Conservation (phyloP, 768 basidiomycete genomes). For the Kwoniella dejecticola region DNA sequence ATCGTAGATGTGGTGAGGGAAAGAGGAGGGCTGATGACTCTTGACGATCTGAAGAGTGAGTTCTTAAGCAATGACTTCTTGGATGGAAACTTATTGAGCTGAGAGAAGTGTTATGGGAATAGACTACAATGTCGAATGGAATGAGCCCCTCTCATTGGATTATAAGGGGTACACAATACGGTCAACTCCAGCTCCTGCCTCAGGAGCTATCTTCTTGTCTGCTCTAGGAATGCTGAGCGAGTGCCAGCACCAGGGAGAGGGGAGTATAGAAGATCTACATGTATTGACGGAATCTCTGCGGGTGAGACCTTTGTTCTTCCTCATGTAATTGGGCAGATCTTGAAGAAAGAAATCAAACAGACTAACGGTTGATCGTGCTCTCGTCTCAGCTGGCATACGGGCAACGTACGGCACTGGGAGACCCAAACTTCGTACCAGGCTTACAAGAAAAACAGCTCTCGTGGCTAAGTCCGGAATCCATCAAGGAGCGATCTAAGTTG, state of each 20-base stretch:
- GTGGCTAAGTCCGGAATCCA: conserved; percentile 30
- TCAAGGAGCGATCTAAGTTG: conserved; percentile 22
- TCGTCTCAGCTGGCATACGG: conserved; percentile 42
- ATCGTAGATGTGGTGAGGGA: conserved; percentile 68
- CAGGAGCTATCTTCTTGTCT: conserved; percentile 79
- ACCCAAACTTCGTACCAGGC: conserved; percentile 40
- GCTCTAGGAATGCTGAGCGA: conserved; percentile 82
- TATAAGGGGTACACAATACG: conserved; percentile 77
- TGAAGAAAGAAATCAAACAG: background rate
- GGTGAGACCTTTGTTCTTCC: conserved; percentile 31
- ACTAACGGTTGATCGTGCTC: background rate
- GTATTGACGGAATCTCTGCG: conserved; percentile 80
- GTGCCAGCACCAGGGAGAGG: conserved; percentile 55
- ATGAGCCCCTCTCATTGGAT: conserved; percentile 70
- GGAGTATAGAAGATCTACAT: conserved; percentile 69
- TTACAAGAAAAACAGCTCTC: conserved; percentile 25
- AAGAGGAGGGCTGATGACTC: conserved; percentile 77
- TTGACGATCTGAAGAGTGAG: conserved; percentile 61
- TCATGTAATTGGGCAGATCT: no score
- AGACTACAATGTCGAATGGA: conserved; percentile 69
- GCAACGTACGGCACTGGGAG: conserved; percentile 45
- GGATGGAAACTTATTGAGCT: background rate
- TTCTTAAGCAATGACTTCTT: background rate
- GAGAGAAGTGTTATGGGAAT: background rate
- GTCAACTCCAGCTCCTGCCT: conserved; percentile 76